Evolutionary conservation across 768 basidiomycete genomes (phyloP).

Genomic region (Exidia glandulosa): DNA sequence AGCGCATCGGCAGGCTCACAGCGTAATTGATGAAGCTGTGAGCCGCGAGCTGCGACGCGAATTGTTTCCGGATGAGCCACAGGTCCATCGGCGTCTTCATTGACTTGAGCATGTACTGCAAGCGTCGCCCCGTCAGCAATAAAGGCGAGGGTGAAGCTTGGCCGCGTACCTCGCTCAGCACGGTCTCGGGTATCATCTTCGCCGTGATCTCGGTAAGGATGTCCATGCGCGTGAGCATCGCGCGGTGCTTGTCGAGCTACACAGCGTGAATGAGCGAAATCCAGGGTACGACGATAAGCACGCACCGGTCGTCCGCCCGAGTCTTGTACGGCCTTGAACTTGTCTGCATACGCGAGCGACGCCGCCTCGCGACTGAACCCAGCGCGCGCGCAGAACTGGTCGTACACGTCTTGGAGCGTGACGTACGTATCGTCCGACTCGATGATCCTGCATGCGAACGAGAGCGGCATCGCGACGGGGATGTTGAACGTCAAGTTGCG

Average conservation of each 20-base stretch:
- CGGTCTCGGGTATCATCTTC: slow-evolving; percentile 84
- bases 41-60: slow-evolving; percentile 79
- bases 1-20: slow-evolving; percentile 71
- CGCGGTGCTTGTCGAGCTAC: slow-evolving; percentile 32
- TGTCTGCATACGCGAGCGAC: slow-evolving; percentile 74
- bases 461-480: slow-evolving; percentile 71
- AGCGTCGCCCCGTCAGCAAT: slow-evolving; percentile 1
- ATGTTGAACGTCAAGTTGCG: slow-evolving; percentile 87
- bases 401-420: slow-evolving; percentile 87
- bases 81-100: slow-evolving; percentile 78
- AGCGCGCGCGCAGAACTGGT: slow-evolving; percentile 67
- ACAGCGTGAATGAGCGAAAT: neutral
- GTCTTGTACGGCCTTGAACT: slow-evolving; percentile 48
- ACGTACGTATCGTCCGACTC: slow-evolving; percentile 89
- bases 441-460: slow-evolving; percentile 54
- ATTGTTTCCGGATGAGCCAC: slow-evolving; percentile 97
- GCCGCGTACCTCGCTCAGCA: slow-evolving; percentile 62
- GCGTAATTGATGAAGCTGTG: slow-evolving; percentile 88
- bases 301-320: slow-evolving; percentile 1
- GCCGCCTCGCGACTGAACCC: slow-evolving; percentile 83
- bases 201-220: slow-evolving; percentile 76
- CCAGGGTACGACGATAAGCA: neutral
- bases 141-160: neutral
- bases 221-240: slow-evolving; percentile 73
- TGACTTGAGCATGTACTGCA: slow-evolving; percentile 80